Conservation (phyloP, 345 rosid species). For the Boechera retrofracta region DNA sequence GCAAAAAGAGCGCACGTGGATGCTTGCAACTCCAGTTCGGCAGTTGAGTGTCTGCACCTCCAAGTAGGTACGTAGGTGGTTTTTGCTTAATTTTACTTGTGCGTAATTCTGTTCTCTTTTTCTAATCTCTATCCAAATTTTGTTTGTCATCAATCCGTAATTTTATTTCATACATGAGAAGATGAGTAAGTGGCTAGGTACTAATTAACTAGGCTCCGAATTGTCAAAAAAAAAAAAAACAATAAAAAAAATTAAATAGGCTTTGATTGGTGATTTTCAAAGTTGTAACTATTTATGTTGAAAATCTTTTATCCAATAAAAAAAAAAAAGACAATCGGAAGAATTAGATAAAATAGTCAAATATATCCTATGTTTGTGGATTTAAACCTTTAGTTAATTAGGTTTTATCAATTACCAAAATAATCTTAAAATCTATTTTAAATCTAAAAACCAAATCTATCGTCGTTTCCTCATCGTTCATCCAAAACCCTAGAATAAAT, state of each 20-base stretch:
- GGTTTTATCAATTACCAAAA: no score
- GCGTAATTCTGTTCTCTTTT: background rate
- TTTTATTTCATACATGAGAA: background rate
- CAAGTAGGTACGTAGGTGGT: conserved; percentile 7
- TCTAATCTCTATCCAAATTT: background rate
- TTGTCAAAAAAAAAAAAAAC: no score
- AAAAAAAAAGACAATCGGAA: no score
- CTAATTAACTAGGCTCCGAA: background rate
- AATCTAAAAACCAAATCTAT: no score
- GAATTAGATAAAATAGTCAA: no score
- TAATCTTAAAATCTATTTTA: no score
- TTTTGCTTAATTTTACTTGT: background rate
- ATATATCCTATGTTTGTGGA: no score
- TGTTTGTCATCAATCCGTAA: background rate
- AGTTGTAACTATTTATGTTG: no score
- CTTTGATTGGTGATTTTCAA: background rate
- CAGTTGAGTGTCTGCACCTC: background rate
- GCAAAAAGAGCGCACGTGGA: background rate
- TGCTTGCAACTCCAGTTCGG: background rate
- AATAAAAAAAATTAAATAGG: background rate
- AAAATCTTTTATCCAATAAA: no score
- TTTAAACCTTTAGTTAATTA: no score
- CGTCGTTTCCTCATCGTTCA: no score
- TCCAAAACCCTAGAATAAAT: no score
- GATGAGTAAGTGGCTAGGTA: background rate